phyloP scores from a whole-genome alignment of 306 rosid genomes.

The Glycine soja region DNA sequence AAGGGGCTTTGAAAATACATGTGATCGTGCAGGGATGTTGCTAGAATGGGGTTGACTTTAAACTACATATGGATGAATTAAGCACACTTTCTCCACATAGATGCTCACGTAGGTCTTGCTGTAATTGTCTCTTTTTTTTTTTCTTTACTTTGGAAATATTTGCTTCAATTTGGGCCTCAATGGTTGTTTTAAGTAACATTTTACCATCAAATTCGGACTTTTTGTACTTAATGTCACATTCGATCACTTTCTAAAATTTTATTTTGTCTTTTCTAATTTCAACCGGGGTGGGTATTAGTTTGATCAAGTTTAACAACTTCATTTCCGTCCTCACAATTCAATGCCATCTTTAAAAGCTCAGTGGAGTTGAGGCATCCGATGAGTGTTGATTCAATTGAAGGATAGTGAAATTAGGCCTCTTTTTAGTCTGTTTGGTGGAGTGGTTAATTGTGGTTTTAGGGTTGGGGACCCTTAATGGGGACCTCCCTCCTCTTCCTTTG shows the following conservation, averaged over 20 bases:
- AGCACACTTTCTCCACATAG: constrained; percentile 28
- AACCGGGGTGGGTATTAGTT: constrained; percentile 62
- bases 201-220: constrained; percentile 37
- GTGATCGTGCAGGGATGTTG: constrained; percentile 40
- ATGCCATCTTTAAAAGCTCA: constrained; percentile 23
- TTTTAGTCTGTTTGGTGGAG: constrained; percentile 50
- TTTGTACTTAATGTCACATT: constrained; percentile 10
- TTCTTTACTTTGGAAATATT: background rate
- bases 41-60: constrained; percentile 61
- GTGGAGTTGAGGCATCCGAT: constrained; percentile 50
- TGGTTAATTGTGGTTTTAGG: constrained; percentile 40
- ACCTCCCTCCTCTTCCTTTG: too few relatives aligned
- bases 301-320: constrained; percentile 48
- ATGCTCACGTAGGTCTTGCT: constrained; percentile 54
- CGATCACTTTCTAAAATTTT: constrained; percentile 29
- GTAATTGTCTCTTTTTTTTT: constrained; percentile 31
- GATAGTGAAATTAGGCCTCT: constrained; percentile 30
- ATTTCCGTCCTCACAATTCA: constrained; percentile 19
- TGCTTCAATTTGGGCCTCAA: constrained; percentile 22
- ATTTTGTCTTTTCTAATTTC: constrained; percentile 42
- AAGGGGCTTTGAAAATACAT: constrained; percentile 33
- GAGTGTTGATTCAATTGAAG: background rate
- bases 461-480: constrained; percentile 8
- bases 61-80: constrained; percentile 7
- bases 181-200: constrained; percentile 23